A percentile compares a stretch with the other conserved stretches of the same genome.
Conservation (phyloP, 352 stramenopile species). For the Globisporangium lucens region DNA sequence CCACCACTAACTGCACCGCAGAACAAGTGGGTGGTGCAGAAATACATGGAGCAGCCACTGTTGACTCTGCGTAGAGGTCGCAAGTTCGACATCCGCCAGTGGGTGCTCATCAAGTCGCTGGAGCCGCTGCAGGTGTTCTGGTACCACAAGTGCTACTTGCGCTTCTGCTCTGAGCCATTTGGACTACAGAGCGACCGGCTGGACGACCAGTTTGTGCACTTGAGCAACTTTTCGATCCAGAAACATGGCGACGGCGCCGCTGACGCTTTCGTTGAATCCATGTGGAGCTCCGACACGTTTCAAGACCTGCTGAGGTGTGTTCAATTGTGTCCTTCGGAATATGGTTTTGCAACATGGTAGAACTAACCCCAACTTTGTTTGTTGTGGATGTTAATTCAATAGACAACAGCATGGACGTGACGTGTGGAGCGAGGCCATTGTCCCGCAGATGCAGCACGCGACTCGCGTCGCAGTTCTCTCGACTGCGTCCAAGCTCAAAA, state of each 20-base stretch:
- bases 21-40: slow-evolving; percentile 70
- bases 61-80: slow-evolving; percentile 35
- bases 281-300: slow-evolving; percentile 62
- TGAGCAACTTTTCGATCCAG: slow-evolving; percentile 87
- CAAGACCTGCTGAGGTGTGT: slow-evolving; percentile 35
- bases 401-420: slow-evolving; percentile 35
- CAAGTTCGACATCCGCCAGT: slow-evolving; percentile 89
- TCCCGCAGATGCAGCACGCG: slow-evolving; percentile 60
- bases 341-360: not conserved
- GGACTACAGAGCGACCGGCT: slow-evolving; percentile 26
- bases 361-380: not conserved
- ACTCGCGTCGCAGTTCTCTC: slow-evolving; percentile 34
- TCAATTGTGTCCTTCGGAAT: not conserved
- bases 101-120: slow-evolving; percentile 72
- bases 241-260: slow-evolving; percentile 33
- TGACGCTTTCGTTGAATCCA: slow-evolving; percentile 21
- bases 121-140: slow-evolving; percentile 57
- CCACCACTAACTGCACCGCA: no score
- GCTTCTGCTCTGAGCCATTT: slow-evolving; percentile 67
- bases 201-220: slow-evolving; percentile 59
- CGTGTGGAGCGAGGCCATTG: slow-evolving; percentile 44
- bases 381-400: not conserved
- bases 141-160: slow-evolving; percentile 70
- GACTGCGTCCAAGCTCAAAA: slow-evolving; percentile 38
- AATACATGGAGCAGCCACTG: slow-evolving; percentile 83